These are phyloP conservation scores for Pyricularia pennisetigena DNA, from an alignment of 2,329 filamentous ascomycete genomes.

Conservation along the genomic window DNA sequence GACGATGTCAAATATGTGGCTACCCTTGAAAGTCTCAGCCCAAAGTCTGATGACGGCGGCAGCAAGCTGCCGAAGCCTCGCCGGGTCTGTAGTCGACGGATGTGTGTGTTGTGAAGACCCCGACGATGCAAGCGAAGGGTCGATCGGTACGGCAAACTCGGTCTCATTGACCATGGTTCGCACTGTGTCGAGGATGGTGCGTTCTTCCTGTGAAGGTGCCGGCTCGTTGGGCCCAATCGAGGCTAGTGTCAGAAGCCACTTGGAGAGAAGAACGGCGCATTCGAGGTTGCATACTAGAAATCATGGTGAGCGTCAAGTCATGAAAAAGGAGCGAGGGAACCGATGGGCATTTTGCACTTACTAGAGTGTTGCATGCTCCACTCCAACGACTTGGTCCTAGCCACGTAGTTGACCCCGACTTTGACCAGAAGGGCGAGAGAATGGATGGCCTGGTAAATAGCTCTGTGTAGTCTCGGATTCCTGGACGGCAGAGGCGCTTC, in stretches of 20 bases:
- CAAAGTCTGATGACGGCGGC: conserved; percentile 49
- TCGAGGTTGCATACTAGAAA: conserved; percentile 48
- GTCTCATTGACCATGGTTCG: conserved; percentile 52
- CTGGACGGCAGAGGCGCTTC: conserved; percentile 48
- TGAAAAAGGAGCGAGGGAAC: background rate
- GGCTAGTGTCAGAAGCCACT: conserved; percentile 48
- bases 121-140: conserved; percentile 38
- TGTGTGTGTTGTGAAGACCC: conserved; percentile 11
- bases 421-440: conserved; percentile 59
- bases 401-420: conserved; percentile 51
- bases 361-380: conserved; percentile 55
- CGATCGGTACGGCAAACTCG: conserved; percentile 50
- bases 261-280: conserved; percentile 49
- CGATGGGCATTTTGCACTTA: conserved; percentile 23
- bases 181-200: conserved; percentile 43
- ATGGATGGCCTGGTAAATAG: conserved; percentile 58
- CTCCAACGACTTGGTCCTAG: conserved; percentile 48
- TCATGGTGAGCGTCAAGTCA: background rate
- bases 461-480: conserved; percentile 49
- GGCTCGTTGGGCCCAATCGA: conserved; percentile 39
- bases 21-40: conserved; percentile 53
- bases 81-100: conserved; percentile 32
- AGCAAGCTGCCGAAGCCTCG: conserved; percentile 44
- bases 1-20: conserved; percentile 51
- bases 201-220: conserved; percentile 41